Conservation (phyloP, 306 rosid genomes). For the Quercus glauca region DNA sequence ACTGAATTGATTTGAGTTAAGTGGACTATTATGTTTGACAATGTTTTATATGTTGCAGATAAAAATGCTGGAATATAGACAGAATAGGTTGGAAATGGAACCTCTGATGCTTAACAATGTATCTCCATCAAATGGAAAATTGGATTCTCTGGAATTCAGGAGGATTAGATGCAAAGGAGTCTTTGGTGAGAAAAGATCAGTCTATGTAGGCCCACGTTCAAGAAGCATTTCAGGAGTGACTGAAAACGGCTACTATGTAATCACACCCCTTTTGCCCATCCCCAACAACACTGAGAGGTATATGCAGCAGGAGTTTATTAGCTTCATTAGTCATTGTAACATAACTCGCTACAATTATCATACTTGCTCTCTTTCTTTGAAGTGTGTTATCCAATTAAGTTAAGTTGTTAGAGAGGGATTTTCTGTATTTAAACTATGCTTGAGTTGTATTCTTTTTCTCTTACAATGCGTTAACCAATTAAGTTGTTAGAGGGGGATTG, state of each 20-base stretch:
- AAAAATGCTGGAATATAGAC: conserved; percentile 65
- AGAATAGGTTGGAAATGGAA: conserved; percentile 70
- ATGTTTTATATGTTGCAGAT: conserved; percentile 41
- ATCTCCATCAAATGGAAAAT: conserved; percentile 41
- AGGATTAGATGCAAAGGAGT: conserved; percentile 65
- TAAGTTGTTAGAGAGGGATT: background rate
- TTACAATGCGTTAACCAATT: background rate
- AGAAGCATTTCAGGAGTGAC: conserved; percentile 97
- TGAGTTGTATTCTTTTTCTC: background rate
- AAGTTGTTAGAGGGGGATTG: background rate
- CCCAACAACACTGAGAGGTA: conserved; percentile 62
- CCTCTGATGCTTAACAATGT: conserved; percentile 51
- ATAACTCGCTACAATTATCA: background rate
- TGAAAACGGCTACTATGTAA: conserved; percentile 83
- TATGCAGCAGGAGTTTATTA: conserved; percentile 2
- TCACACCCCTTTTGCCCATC: conserved; percentile 80
- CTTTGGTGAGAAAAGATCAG: conserved; percentile 72
- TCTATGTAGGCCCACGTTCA: conserved; percentile 88
- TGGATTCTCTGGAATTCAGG: conserved; percentile 77
- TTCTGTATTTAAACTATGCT: background rate
- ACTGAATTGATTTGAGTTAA: conserved; percentile 1
- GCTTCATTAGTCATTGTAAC: conserved; percentile 11
- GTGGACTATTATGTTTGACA: conserved; percentile 14
- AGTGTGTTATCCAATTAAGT: background rate
- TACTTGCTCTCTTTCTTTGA: background rate